Base-by-base conservation (phyloP, 805 yeast genomes). In the Sporopachydermia lactativora region DNA sequence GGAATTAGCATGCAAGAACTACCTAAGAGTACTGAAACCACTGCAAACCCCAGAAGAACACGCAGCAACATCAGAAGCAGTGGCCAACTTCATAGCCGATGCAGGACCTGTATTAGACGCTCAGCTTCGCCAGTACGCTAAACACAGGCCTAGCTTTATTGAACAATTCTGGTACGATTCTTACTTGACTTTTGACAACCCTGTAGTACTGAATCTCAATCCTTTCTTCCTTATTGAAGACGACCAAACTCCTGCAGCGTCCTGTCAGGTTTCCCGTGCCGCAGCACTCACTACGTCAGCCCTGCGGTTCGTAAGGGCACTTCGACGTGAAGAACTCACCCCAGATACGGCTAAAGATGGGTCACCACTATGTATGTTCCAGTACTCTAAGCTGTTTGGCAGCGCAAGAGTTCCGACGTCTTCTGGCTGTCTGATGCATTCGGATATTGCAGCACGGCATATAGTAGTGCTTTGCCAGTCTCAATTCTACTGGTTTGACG, bases 401-500 rank as follows among this genome's bases (percentile, higher is more conserved):
- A 77, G 94, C 18, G 71, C 94, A 3, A 68, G 96, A 54, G 80
- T 86, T 46, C 95, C 96, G 38, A 79, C 92, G 1, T 67, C 70
- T 16, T 68, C 73, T 2, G 94, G 94, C 3, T 86, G 96, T 58
- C 74, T 81, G 42, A 75, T 86, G 77, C 95, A 85, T 59, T 72
- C 83, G 1, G 95, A 83, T 57, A 55, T 68, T 4, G 64, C 75
- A 5, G 76, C 92, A 2, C 80, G 76, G 51, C 96, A 86, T 57
- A 75, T 86, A 31, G 78, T 85, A 5, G 88, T 86, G 11, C 62
- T 84, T 55, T 77, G 84, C 46, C 77, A 81, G 52, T 81, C 94
- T 2, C 95, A 86, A 58, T 83, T 85, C 58, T 86, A 86, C 61
- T 86, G 96, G 95, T 86, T 86, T 55, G 95, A 86, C 54, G 96